Evolutionary conservation across 2,329 filamentous ascomycete genomes (phyloP).

Genomic region (Penicillium sumatraense): DNA sequence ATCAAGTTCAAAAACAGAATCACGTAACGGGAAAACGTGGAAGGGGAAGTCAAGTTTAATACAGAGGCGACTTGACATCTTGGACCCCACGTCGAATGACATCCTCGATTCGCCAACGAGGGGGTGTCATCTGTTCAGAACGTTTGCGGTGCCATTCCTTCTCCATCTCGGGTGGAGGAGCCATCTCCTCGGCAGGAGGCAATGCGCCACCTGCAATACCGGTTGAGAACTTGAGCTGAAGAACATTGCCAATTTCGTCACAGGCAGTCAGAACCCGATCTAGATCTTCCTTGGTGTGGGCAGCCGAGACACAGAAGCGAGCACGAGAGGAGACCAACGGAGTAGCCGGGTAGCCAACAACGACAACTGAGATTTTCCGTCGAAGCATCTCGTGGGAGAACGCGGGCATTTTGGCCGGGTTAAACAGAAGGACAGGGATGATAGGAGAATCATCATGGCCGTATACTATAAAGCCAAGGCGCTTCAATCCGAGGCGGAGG

Average conservation of each 20-base stretch:
- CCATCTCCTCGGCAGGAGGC: constrained; percentile 72
- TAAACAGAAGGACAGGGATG: constrained; percentile 90
- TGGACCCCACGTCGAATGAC: constrained; percentile 74
- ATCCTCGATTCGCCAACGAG: constrained; percentile 78
- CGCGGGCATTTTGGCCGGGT: constrained; percentile 98
- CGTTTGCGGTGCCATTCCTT: constrained; percentile 63
- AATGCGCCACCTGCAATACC: constrained; percentile 88
- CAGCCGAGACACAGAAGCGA: constrained; percentile 92
- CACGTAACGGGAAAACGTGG: constrained; percentile 13
- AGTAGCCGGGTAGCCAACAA: constrained; percentile 96
- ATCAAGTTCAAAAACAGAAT: constrained; percentile 16
- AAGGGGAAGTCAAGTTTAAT: constrained; percentile 51
- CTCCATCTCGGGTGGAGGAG: constrained; percentile 68
- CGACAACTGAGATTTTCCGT: constrained; percentile 95
- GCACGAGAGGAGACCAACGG: constrained; percentile 93
- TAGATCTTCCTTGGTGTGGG: constrained; percentile 97
- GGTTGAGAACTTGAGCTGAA: constrained; percentile 97
- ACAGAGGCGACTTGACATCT: constrained; percentile 74
- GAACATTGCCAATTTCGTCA: constrained; percentile 86
- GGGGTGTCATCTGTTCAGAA: constrained; percentile 62
- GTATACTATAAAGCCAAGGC: constrained; percentile 94
- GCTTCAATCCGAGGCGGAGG: constrained; percentile 94
- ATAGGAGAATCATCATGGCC: constrained; percentile 98
- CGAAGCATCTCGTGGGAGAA: constrained; percentile 99
- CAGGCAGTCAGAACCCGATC: constrained; percentile 87